A percentile compares a stretch with the other conserved stretches of the same genome.
phyloP scores from a whole-genome alignment of 1,284 basidiomycete species.

The Heterobasidion occidentale region DNA sequence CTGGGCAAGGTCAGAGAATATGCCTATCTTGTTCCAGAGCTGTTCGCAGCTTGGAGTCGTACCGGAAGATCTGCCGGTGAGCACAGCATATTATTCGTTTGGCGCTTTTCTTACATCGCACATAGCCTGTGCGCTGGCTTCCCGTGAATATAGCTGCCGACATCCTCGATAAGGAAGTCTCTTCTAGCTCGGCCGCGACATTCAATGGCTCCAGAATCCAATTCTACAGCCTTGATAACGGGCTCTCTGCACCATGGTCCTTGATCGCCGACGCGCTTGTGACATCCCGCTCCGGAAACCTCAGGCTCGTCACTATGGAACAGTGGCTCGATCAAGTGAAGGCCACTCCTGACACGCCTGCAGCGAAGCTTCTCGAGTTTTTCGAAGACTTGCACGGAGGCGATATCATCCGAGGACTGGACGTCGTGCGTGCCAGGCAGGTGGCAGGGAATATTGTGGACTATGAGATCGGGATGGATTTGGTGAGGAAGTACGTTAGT shows the following conservation, averaged over 20 bases:
- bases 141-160: conserved; percentile 10
- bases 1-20: conserved; percentile 14
- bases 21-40: conserved; percentile 13
- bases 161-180: neutral
- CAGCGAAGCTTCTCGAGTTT: neutral
- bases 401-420: neutral
- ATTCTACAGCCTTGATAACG: conserved; percentile 3
- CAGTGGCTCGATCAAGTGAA: neutral
- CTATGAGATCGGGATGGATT: neutral
- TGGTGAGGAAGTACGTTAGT: neutral
- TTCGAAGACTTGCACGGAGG: neutral
- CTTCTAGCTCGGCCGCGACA: neutral
- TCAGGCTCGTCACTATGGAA: neutral
- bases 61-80: conserved; percentile 8
- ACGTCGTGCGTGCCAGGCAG: neutral
- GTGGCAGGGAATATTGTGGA: conserved; percentile 1
- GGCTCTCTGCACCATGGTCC: neutral
- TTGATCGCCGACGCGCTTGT: neutral
- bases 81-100: neutral
- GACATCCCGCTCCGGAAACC: neutral
- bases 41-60: conserved; percentile 9
- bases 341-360: neutral
- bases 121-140: conserved; percentile 9
- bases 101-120: neutral
- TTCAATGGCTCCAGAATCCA: neutral